Base-by-base conservation (phyloP, 208 protist species). In the Crithidia thermophila region DNA sequence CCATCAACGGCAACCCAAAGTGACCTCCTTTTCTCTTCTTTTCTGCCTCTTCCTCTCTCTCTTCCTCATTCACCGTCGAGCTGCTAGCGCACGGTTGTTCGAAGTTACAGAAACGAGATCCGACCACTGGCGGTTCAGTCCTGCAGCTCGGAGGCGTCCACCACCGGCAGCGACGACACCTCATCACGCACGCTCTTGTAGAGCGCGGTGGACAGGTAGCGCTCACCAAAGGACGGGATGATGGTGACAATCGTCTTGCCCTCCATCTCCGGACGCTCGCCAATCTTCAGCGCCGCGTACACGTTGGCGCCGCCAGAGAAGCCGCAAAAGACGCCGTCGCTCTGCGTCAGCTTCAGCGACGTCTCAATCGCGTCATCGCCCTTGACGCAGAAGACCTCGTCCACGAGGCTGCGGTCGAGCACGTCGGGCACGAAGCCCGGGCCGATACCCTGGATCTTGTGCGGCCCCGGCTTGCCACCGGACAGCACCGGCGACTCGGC, bases 371-470 rank as follows among this genome's bases (percentile, higher is more conserved):
- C 82, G 40, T 87, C 77, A 50, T 95, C 80, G 56, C 84, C 68
- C 40, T 74, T 70, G 16, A 97, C 88, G 49, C 70, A 70, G 40
- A 94, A 56, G n/a, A 94, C 82, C 66, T 91, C 90, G 53, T 94
- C 84, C 7, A 96, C 56, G 34, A 94, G 42, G 27, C 8, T 62
- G 40, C 67, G 62, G 66, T 95, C 81, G 3, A 95, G 69, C 16
- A 93, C 84, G 3, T 79, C 63, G 11, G 93, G 93, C 47, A 97
- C 79, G 61, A 97, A 96, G 50, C 93, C 93, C 8, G 93, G 85
- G 16, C 93, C 93, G 60, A 97, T 95, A 23, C 93, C 93, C 77
- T 97, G 93, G 53, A 97, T 97, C 57, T 85, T 83, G 82, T 97
- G 93, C 34, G 91, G 90, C 3, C 88, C 84, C 9, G 90, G 84